Conservation (phyloP, 768 basidiomycete genomes). For the Boletus vinaceobasis region DNA sequence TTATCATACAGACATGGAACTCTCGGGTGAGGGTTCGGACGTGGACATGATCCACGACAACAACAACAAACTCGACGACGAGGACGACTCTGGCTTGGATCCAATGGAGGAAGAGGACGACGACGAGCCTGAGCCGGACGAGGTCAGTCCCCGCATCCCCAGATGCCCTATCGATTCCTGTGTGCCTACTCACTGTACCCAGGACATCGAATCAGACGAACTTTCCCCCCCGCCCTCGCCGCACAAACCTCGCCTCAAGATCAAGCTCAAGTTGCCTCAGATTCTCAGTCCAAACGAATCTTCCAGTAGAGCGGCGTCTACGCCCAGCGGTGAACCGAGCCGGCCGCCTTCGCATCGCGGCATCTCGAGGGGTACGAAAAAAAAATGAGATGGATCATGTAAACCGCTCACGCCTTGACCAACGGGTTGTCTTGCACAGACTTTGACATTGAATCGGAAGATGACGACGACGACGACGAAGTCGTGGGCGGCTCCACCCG, state of each 20-base stretch:
- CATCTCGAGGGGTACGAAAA: constrained; percentile 20
- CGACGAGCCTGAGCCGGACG: constrained; percentile 13
- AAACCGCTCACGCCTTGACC: background rate
- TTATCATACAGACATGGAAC: constrained; percentile 20
- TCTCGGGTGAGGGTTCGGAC: constrained; percentile 25
- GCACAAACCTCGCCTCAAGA: constrained; percentile 50
- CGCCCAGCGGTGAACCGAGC: constrained; percentile 22
- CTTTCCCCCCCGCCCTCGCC: constrained; percentile 31
- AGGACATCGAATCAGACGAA: constrained; percentile 36
- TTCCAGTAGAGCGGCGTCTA: constrained; percentile 27
- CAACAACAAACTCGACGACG: constrained; percentile 31
- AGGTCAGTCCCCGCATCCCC: background rate
- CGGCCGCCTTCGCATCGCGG: constrained; percentile 25
- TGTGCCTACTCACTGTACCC: background rate
- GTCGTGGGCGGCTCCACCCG: background rate
- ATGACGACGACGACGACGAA: background rate
- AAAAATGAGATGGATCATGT: too few species aligned
- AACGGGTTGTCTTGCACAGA: background rate
- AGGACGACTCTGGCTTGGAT: constrained; percentile 37
- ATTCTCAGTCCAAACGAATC: constrained; percentile 32
- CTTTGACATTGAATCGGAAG: background rate
- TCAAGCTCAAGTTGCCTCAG: constrained; percentile 56
- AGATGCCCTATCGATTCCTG: background rate
- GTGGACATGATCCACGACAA: constrained; percentile 36
- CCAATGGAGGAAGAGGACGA: constrained; percentile 34